phyloP scores from a whole-genome alignment of 1,284 basidiomycete genomes.

The Leucoagaricus sp. region DNA sequence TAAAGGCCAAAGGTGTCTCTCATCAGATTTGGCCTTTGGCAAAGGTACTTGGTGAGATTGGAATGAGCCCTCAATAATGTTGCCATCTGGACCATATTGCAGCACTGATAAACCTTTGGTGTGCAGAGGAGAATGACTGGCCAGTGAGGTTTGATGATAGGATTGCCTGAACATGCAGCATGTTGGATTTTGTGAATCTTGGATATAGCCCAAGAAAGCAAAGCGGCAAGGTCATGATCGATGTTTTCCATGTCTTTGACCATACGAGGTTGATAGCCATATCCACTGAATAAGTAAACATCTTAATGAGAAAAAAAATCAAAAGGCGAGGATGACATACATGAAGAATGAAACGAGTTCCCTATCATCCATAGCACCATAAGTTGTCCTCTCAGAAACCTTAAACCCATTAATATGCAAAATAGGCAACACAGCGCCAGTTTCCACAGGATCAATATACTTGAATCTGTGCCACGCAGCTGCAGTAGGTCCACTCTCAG shows the following conservation, averaged over 20 bases:
- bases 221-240: conserved; percentile 73
- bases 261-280: conserved; percentile 86
- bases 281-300: conserved; percentile 48
- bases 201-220: conserved; percentile 79
- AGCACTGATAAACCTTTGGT: conserved; percentile 79
- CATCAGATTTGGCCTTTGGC: conserved; percentile 63
- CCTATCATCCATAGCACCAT: conserved; percentile 87
- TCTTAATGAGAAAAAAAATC: not conserved
- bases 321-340: conserved; percentile 31
- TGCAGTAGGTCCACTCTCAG: conserved; percentile 85
- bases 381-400: conserved; percentile 87
- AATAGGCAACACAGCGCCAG: conserved; percentile 86
- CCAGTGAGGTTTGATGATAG: conserved; percentile 84
- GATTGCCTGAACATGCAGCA: conserved; percentile 73
- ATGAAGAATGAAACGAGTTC: conserved; percentile 75
- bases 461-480: conserved; percentile 86
- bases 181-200: conserved; percentile 80
- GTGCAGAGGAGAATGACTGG: conserved; percentile 83
- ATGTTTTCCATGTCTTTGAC: conserved; percentile 76
- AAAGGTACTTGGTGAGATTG: conserved; percentile 82
- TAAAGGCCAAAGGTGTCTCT: conserved; percentile 68
- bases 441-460: conserved; percentile 90
- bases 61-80: conserved; percentile 79
- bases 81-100: conserved; percentile 56
- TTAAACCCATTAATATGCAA: conserved; percentile 86